Percentiles rank a stretch among this genome's conserved stretches.
Evolutionary conservation across 164 flowering plant species (phyloP).

Genomic region (Vitis riparia): DNA sequence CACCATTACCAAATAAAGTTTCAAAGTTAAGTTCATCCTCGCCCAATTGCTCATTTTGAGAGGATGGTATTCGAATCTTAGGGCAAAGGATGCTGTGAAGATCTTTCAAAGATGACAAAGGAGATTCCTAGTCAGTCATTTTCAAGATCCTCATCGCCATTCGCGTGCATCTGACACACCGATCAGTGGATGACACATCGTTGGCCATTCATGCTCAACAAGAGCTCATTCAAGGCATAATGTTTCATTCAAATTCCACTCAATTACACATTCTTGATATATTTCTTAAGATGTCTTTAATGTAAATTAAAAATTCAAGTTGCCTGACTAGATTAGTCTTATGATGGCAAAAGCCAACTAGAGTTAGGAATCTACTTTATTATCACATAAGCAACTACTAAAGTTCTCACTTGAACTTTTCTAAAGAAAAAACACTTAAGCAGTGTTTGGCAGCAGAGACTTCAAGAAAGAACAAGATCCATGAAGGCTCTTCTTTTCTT

Average conservation of each 20-base stretch:
- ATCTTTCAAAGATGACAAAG: slow-evolving; percentile 19
- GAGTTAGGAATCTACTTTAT: background rate
- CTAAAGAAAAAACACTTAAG: background rate
- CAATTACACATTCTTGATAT: background rate
- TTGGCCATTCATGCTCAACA: slow-evolving; percentile 19
- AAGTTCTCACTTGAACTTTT: background rate
- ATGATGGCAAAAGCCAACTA: slow-evolving; percentile 6
- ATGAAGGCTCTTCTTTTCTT: background rate
- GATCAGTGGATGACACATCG: slow-evolving; percentile 24
- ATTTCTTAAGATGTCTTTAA: background rate
- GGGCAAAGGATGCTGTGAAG: slow-evolving; percentile 11
- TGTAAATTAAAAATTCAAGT: background rate
- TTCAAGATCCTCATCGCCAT: slow-evolving; percentile 22
- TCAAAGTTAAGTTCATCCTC: slow-evolving; percentile 11
- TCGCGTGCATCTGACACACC: slow-evolving; percentile 3
- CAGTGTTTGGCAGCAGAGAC: background rate
- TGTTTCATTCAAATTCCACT: slow-evolving; percentile 15
- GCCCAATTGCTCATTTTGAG: slow-evolving; percentile 9
- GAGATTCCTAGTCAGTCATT: slow-evolving; percentile 42
- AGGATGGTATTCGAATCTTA: slow-evolving; percentile 35
- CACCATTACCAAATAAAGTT: slow-evolving; percentile 17
- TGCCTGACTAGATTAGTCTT: background rate
- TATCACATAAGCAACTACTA: background rate
- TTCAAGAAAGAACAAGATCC: no score
- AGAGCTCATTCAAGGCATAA: slow-evolving; percentile 7